A percentile compares a stretch with the other conserved stretches of the same genome.
phyloP scores from a whole-genome alignment of 345 rosid species.

The Microthlaspi erraticum region DNA sequence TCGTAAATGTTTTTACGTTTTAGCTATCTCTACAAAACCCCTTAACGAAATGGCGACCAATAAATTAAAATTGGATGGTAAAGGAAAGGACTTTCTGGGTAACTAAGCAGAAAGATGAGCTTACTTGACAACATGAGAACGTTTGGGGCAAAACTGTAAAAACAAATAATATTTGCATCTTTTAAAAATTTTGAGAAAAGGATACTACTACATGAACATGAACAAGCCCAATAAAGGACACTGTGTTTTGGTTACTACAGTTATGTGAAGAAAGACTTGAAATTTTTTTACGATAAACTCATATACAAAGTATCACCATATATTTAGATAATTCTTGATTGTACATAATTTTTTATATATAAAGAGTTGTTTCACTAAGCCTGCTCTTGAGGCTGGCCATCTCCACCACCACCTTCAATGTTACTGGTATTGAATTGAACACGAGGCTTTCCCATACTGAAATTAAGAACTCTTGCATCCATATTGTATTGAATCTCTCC shows the following conservation, averaged over 20 bases:
- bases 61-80: slow-evolving; percentile 10
- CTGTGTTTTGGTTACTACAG: slow-evolving; percentile 54
- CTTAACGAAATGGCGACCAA: neutral
- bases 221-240: slow-evolving; percentile 19
- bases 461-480: slow-evolving; percentile 78
- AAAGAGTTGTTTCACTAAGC: slow-evolving; percentile 25
- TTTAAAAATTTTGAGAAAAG: neutral
- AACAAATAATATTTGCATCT: neutral
- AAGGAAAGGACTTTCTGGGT: slow-evolving; percentile 5
- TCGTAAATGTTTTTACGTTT: slow-evolving; percentile 30
- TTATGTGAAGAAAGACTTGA: too few relatives aligned
- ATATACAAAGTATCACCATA: slow-evolving; percentile 2
- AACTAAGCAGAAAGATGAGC: slow-evolving; percentile 18
- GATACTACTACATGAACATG: slow-evolving; percentile 30
- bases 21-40: neutral
- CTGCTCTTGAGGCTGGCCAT: slow-evolving; percentile 39
- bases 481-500: slow-evolving; percentile 92
- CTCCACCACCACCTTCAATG: slow-evolving; percentile 45
- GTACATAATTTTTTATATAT: neutral
- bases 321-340: slow-evolving; percentile 3
- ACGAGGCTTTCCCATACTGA: slow-evolving; percentile 92
- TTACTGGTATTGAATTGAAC: slow-evolving; percentile 55
- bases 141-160: neutral
- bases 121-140: neutral
- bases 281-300: neutral